A percentile compares a stretch with the other conserved stretches of the same genome.
Evolutionary conservation across 768 basidiomycete species (phyloP).

Genomic region (Suillus spraguei): DNA sequence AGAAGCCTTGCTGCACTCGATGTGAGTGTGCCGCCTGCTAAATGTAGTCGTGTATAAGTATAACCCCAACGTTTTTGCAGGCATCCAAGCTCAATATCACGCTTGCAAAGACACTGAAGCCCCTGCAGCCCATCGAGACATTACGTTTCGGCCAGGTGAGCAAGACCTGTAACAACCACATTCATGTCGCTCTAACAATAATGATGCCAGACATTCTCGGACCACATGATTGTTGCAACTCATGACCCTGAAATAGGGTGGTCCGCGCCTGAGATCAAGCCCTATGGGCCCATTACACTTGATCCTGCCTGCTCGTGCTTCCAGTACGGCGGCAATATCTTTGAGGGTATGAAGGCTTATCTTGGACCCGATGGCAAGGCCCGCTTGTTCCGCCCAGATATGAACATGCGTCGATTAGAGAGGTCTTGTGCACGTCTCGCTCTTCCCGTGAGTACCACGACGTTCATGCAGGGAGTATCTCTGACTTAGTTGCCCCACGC

Average conservation of each 20-base stretch:
- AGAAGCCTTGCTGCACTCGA: slow-evolving; percentile 16
- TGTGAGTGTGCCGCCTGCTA: slow-evolving; percentile 17
- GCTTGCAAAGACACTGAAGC: slow-evolving; percentile 49
- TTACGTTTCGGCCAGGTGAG: slow-evolving; percentile 62
- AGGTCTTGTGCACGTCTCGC: slow-evolving; percentile 71
- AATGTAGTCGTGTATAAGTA: neutral
- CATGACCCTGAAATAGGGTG: slow-evolving; percentile 68
- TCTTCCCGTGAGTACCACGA: slow-evolving; percentile 54
- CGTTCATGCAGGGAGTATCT: neutral
- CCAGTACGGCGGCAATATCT: slow-evolving; percentile 62
- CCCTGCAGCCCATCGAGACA: slow-evolving; percentile 47
- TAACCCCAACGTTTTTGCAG: slow-evolving; percentile 34
- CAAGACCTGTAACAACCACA: slow-evolving; percentile 6
- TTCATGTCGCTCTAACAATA: slow-evolving; percentile 7
- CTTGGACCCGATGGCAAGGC: slow-evolving; percentile 69
- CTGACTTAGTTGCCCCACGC: neutral
- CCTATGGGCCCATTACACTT: slow-evolving; percentile 60
- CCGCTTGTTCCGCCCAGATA: slow-evolving; percentile 79
- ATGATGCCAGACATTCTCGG: slow-evolving; percentile 53
- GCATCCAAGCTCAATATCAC: slow-evolving; percentile 55
- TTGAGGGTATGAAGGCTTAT: slow-evolving; percentile 81
- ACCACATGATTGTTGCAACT: slow-evolving; percentile 77
- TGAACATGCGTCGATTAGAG: slow-evolving; percentile 83
- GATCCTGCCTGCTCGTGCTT: slow-evolving; percentile 59
- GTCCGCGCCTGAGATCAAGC: slow-evolving; percentile 73